Evolutionary conservation across 306 rosid species (phyloP).

Genomic region (Prinsepia uniflora): DNA sequence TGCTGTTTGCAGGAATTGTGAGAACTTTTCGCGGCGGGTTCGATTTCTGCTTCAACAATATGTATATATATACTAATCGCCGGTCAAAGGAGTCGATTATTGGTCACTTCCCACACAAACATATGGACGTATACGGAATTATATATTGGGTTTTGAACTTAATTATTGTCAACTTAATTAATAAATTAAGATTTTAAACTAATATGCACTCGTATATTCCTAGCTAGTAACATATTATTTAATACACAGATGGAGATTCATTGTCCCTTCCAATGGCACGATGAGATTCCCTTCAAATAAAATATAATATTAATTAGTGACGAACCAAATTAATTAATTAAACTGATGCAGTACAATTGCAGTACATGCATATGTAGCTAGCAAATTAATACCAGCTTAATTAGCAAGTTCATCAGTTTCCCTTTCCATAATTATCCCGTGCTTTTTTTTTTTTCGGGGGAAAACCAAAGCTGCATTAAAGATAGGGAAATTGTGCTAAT

Average conservation of each 20-base stretch:
- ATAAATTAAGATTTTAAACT: neutral
- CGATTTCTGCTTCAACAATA: too few relatives aligned
- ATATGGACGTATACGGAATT: conserved; percentile 4
- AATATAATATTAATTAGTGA: neutral
- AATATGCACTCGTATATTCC: conserved; percentile 29
- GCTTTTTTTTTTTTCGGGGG: too few relatives aligned
- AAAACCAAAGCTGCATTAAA: too few relatives aligned
- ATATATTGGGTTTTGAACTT: conserved; percentile 1
- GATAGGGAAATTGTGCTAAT: too few relatives aligned
- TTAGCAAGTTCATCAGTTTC: neutral
- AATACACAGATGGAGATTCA: conserved; percentile 17
- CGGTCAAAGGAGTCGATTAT: conserved; percentile 18
- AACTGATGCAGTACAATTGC: neutral
- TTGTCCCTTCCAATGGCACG: conserved; percentile 21
- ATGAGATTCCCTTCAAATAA: conserved; percentile 14
- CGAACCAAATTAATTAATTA: neutral
- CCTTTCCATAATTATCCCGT: too few relatives aligned
- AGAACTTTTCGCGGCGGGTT: too few relatives aligned
- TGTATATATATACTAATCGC: conserved; percentile 1
- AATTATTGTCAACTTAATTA: conserved; percentile 29
- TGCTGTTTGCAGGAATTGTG: too few relatives aligned
- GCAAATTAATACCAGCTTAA: too few relatives aligned
- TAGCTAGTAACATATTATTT: neutral
- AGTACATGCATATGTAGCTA: neutral
- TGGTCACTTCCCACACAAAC: conserved; percentile 4